These are phyloP conservation scores for Clausena lansium DNA, from an alignment of 345 rosid species.

Conservation along the genomic window DNA sequence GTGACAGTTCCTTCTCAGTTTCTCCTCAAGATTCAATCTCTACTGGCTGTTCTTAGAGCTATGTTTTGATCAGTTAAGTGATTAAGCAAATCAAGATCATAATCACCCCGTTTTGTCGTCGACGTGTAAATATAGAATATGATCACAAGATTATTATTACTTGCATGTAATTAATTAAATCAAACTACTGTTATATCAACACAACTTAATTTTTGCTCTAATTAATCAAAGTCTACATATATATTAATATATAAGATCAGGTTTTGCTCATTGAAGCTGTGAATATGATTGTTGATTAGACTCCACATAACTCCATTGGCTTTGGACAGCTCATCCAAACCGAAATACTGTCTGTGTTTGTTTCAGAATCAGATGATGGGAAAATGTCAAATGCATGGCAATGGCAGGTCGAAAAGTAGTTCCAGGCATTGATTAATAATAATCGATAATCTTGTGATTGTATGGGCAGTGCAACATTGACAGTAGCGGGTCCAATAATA, in stretches of 20 bases:
- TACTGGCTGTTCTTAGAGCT: conserved; percentile 36
- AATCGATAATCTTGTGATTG: neutral
- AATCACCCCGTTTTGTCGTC: neutral
- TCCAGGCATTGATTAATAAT: neutral
- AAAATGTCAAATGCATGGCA: conserved; percentile 10
- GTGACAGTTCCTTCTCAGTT: conserved; percentile 47
- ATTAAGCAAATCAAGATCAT: neutral
- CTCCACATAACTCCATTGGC: neutral
- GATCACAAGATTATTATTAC: neutral
- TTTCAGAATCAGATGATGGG: neutral
- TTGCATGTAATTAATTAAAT: neutral
- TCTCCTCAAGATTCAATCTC: conserved; percentile 71
- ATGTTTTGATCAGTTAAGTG: neutral
- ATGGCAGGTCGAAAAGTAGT: neutral
- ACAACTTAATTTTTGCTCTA: neutral
- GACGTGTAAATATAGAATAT: conserved; percentile 12
- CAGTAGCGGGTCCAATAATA: neutral
- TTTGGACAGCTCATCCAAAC: neutral
- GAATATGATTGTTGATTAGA: neutral
- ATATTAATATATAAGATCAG: too few relatives aligned
- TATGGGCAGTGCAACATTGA: neutral
- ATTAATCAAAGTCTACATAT: neutral
- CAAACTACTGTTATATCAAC: neutral
- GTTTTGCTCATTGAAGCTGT: neutral
- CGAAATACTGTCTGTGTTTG: too few relatives aligned